Percentiles rank a stretch among this genome's conserved stretches.
phyloP scores from a whole-genome alignment of 768 basidiomycete species.

The Calocybe gangraenosa region DNA sequence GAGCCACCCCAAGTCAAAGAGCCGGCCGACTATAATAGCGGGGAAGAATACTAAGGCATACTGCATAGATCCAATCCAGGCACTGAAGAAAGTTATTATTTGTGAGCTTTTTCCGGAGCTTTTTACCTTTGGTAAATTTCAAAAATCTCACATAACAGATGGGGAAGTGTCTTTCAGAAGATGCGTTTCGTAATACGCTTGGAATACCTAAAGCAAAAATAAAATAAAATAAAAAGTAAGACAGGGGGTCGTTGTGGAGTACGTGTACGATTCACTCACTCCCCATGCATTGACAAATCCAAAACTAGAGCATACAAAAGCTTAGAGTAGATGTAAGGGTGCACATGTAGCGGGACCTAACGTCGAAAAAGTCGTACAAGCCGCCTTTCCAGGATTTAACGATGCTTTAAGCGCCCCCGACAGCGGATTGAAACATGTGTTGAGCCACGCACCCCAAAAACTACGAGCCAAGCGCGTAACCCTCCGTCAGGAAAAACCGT shows the following conservation, averaged over 20 bases:
- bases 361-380: slow-evolving; percentile 35
- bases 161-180: slow-evolving; percentile 38
- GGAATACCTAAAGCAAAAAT: slow-evolving; percentile 40
- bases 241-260: too few relatives aligned
- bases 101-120: too few relatives aligned
- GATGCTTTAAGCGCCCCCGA: too few relatives aligned
- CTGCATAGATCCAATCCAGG: slow-evolving; percentile 35
- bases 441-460: slow-evolving; percentile 30
- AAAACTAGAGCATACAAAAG: too few relatives aligned
- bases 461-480: slow-evolving; percentile 37
- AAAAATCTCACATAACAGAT: slow-evolving; percentile 46
- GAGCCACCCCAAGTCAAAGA: slow-evolving; percentile 62
- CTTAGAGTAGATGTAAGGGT: too few relatives aligned
- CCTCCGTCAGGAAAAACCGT: slow-evolving; percentile 37
- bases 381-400: slow-evolving; percentile 11
- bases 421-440: too few relatives aligned
- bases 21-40: slow-evolving; percentile 46
- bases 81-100: too few relatives aligned
- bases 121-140: too few relatives aligned
- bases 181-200: slow-evolving; percentile 51
- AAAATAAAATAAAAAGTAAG: neutral
- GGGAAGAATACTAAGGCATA: slow-evolving; percentile 48
- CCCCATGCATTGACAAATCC: slow-evolving; percentile 58
- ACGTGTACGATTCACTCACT: too few relatives aligned
- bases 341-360: slow-evolving; percentile 21